Percentiles rank a stretch among this genome's conserved stretches.
Conservation (phyloP, 208 protist genomes). For the Trypanosoma conorhini region DNA sequence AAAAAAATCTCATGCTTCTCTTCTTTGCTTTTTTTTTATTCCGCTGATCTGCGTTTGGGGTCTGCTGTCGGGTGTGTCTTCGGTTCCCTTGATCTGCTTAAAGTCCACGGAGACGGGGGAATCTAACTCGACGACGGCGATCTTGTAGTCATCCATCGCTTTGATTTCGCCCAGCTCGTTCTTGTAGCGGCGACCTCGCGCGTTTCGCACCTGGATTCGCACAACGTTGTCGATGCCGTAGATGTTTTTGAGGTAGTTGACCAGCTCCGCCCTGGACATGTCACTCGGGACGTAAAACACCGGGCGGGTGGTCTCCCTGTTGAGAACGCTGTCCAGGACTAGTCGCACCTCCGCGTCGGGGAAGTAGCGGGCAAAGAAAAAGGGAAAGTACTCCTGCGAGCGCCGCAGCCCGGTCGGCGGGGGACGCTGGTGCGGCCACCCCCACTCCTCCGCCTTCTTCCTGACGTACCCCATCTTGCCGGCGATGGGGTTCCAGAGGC, state of each 20-base stretch:
- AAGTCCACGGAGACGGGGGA: slow-evolving; percentile 79
- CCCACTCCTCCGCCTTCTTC: slow-evolving; percentile 76
- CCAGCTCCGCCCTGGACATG: slow-evolving; percentile 84
- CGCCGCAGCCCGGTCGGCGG: slow-evolving; percentile 79
- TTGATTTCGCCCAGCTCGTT: slow-evolving; percentile 89
- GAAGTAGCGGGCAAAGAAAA: slow-evolving; percentile 85
- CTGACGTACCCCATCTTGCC: slow-evolving; percentile 84
- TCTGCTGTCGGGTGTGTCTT: slow-evolving; percentile 84
- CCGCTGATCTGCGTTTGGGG: slow-evolving; percentile 62
- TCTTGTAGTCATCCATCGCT: slow-evolving; percentile 74
- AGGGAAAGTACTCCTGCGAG: slow-evolving; percentile 77
- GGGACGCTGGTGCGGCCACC: slow-evolving; percentile 70
- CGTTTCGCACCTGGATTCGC: slow-evolving; percentile 66
- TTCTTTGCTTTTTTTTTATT: slow-evolving; percentile 5
- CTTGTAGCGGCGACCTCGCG: slow-evolving; percentile 75
- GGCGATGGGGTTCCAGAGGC: slow-evolving; percentile 85
- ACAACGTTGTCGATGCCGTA: slow-evolving; percentile 86
- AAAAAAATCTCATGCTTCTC: not conserved
- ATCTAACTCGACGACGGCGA: slow-evolving; percentile 82
- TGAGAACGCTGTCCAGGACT: slow-evolving; percentile 86
- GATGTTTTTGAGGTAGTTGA: slow-evolving; percentile 87
- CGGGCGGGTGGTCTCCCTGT: slow-evolving; percentile 80
- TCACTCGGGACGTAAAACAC: slow-evolving; percentile 84
- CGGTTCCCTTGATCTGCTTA: slow-evolving; percentile 89
- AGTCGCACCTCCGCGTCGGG: slow-evolving; percentile 76